Evolutionary conservation across 306 rosid species (phyloP).

Genomic region (Prunus fruticosa): DNA sequence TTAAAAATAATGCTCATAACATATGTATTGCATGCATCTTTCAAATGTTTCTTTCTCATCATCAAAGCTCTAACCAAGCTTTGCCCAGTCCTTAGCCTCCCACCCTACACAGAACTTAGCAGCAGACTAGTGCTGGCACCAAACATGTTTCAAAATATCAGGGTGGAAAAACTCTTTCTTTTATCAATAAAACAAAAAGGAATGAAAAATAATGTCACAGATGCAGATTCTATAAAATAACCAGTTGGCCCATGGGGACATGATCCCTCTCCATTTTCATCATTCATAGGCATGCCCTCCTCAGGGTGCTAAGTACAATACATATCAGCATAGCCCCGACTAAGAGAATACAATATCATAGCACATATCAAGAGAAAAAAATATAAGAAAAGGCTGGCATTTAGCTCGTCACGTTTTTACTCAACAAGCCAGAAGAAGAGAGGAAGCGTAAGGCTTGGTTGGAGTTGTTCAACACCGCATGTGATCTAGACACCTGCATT

Average conservation of each 20-base stretch:
- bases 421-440: conserved; percentile 54
- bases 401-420: conserved; percentile 29
- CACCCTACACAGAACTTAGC: neutral
- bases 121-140: no score
- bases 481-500: conserved; percentile 67
- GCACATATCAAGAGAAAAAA: neutral
- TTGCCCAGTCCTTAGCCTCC: no score
- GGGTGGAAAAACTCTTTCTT: neutral
- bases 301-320: neutral
- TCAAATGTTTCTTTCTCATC: no score
- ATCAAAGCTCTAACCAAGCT: no score
- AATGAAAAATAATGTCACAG: neutral
- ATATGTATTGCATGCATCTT: no score
- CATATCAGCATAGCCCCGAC: neutral
- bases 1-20: neutral
- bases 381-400: neutral
- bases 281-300: neutral
- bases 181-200: neutral
- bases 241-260: neutral
- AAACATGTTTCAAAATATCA: neutral
- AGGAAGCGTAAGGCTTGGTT: conserved; percentile 78
- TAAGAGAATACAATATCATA: neutral
- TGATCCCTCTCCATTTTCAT: neutral
- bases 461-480: conserved; percentile 72
- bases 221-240: neutral